Conservation (phyloP, 306 rosid genomes). For the Rubus parviflorus region DNA sequence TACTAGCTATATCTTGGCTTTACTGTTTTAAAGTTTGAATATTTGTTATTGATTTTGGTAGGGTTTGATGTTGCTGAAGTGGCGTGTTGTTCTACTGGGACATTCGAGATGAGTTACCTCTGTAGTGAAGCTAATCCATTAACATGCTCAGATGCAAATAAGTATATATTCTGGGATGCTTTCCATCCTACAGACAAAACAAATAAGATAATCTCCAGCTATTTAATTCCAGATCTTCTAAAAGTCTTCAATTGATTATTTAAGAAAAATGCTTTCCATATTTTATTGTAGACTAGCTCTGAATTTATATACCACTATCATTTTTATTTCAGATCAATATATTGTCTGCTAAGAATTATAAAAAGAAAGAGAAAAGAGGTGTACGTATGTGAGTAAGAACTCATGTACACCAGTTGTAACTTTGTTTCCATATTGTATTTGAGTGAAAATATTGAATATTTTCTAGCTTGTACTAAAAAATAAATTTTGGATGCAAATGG, state of each 20-base stretch:
- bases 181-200: slow-evolving; percentile 60
- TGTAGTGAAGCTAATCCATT: slow-evolving; percentile 52
- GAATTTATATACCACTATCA: too few relatives aligned
- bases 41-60: slow-evolving; percentile 14
- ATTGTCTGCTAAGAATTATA: too few relatives aligned
- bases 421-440: too few relatives aligned
- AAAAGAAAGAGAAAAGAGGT: too few relatives aligned
- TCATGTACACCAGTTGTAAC: too few relatives aligned
- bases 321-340: too few relatives aligned
- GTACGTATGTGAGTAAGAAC: too few relatives aligned
- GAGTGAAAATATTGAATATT: too few relatives aligned
- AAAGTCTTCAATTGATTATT: slow-evolving; percentile 4
- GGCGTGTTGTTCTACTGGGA: slow-evolving; percentile 88
- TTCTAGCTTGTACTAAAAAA: too few relatives aligned
- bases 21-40: not conserved
- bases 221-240: slow-evolving; percentile 23
- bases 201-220: slow-evolving; percentile 30
- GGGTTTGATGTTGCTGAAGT: slow-evolving; percentile 58
- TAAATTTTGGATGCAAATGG: too few relatives aligned
- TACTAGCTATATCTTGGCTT: not conserved
- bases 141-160: slow-evolving; percentile 74
- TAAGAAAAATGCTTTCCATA: too few relatives aligned
- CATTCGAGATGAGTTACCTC: slow-evolving; percentile 86
- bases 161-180: slow-evolving; percentile 65
- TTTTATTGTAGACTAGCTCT: not conserved